These are phyloP conservation scores for Fusarium sarcochroum DNA, from an alignment of 2,329 filamentous ascomycete genomes.

Conservation along the genomic window DNA sequence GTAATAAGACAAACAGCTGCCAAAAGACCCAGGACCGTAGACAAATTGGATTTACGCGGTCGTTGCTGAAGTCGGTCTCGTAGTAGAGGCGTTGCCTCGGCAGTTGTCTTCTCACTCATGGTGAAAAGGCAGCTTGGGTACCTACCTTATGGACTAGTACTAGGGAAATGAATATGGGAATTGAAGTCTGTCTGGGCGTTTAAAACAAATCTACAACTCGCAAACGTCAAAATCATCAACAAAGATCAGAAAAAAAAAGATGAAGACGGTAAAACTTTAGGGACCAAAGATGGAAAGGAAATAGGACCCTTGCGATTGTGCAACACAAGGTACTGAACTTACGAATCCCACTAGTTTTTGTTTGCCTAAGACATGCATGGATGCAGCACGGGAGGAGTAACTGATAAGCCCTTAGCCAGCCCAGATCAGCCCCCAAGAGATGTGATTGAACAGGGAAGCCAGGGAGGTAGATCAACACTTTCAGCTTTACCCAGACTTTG, in stretches of 20 bases:
- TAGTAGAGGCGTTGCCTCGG: conserved; percentile 35
- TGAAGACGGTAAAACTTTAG: background rate
- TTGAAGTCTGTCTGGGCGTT: background rate
- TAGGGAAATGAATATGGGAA: background rate
- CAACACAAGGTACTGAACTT: conserved; percentile 9
- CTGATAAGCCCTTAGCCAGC: conserved; percentile 29
- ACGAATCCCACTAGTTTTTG: conserved; percentile 19
- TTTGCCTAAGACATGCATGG: conserved; percentile 34
- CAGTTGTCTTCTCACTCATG: conserved; percentile 39
- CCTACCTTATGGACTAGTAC: background rate
- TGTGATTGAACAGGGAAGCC: conserved; percentile 7
- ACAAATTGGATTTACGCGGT: conserved; percentile 13
- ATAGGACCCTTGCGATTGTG: conserved; percentile 7
- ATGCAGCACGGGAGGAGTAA: conserved; percentile 20
- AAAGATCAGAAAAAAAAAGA: background rate
- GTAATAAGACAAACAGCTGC: conserved; percentile 34
- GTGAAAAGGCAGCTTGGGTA: background rate
- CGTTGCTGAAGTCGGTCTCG: conserved; percentile 13
- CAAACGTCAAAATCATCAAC: background rate
- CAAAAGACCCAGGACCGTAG: conserved; percentile 37
- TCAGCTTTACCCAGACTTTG: background rate
- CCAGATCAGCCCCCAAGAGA: conserved; percentile 8
- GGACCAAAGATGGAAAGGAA: background rate
- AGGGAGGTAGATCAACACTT: background rate
- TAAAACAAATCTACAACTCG: background rate